Percentiles rank a stretch among this genome's conserved stretches.
phyloP scores from a whole-genome alignment of 345 rosid species.

The Kandelia obovata region DNA sequence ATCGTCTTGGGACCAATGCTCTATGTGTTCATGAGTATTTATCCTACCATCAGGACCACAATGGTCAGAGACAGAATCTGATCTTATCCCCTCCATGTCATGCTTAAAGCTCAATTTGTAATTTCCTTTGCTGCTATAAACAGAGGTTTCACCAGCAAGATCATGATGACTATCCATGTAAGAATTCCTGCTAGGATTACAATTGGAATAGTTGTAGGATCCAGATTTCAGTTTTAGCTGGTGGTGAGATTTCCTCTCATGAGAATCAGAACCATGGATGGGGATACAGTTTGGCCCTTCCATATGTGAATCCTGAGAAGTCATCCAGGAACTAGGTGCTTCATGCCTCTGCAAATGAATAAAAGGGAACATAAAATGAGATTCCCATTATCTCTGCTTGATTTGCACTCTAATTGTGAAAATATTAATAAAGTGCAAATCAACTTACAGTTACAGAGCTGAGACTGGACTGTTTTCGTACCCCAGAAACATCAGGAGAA shows the following conservation, averaged over 20 bases:
- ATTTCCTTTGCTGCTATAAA: conserved; percentile 31
- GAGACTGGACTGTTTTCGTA: conserved; percentile 36
- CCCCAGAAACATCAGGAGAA: conserved; percentile 44
- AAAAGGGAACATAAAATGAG: conserved; percentile 10
- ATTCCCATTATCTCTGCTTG: not conserved
- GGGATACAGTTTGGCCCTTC: conserved; percentile 35
- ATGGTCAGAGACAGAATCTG: conserved; percentile 34
- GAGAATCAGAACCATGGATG: conserved; percentile 40
- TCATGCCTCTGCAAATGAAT: conserved; percentile 45
- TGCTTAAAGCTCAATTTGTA: conserved; percentile 39
- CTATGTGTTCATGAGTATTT: conserved; percentile 29
- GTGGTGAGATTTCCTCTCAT: conserved; percentile 34
- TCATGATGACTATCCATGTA: conserved; percentile 35
- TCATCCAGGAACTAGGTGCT: conserved; percentile 38
- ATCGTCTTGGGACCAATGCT: conserved; percentile 29
- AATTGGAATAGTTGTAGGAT: conserved; percentile 30
- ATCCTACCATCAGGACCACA: conserved; percentile 31
- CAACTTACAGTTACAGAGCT: conserved; percentile 48
- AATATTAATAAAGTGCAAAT: conserved; percentile 12
- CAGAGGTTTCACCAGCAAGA: conserved; percentile 40
- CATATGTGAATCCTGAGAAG: conserved; percentile 35
- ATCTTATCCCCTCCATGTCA: conserved; percentile 41
- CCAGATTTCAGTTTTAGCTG: conserved; percentile 41
- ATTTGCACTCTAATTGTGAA: not conserved
- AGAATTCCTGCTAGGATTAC: conserved; percentile 35